These are phyloP conservation scores for Diplodia corticola DNA, from an alignment of 2,329 filamentous ascomycete genomes.

Conservation along the genomic window DNA sequence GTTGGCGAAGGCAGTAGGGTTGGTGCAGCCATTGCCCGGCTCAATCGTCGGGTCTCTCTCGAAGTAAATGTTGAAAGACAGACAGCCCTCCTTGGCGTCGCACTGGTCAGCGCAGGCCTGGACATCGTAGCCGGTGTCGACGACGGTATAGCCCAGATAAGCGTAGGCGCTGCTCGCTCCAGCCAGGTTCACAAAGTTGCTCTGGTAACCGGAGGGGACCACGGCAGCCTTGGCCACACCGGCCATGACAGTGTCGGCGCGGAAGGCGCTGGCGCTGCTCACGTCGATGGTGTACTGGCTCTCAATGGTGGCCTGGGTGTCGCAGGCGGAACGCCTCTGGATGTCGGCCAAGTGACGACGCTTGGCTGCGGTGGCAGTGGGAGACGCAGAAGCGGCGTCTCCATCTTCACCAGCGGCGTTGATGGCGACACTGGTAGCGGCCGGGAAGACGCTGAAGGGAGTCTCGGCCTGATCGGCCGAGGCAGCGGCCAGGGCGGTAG, in stretches of 20 bases:
- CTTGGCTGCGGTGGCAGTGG: slow-evolving; percentile 8
- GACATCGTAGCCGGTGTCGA: slow-evolving; percentile 27
- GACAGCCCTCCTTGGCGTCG: slow-evolving; percentile 23
- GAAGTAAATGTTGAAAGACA: slow-evolving; percentile 29
- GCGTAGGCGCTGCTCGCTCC: slow-evolving; percentile 25
- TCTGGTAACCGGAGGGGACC: neutral
- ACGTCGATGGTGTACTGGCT: neutral
- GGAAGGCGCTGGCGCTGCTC: neutral
- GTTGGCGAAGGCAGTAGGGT: slow-evolving; percentile 27
- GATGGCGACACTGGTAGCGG: slow-evolving; percentile 11
- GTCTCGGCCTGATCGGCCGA: slow-evolving; percentile 13
- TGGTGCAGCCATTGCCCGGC: slow-evolving; percentile 24
- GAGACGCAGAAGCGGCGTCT: neutral
- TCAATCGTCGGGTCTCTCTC: slow-evolving; percentile 26
- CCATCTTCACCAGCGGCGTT: slow-evolving; percentile 19
- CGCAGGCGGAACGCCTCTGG: slow-evolving; percentile 22
- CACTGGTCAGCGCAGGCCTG: slow-evolving; percentile 24
- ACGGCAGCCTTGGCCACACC: neutral
- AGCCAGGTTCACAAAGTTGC: neutral
- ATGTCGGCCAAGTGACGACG: slow-evolving; percentile 16
- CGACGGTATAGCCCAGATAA: slow-evolving; percentile 14
- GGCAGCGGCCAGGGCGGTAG: slow-evolving; percentile 17
- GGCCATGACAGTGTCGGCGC: neutral
- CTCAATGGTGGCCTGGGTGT: slow-evolving; percentile 18
- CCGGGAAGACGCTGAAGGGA: slow-evolving; percentile 21